Conservation (phyloP, 2,329 filamentous ascomycete genomes). For the Elsinoe fawcettii region DNA sequence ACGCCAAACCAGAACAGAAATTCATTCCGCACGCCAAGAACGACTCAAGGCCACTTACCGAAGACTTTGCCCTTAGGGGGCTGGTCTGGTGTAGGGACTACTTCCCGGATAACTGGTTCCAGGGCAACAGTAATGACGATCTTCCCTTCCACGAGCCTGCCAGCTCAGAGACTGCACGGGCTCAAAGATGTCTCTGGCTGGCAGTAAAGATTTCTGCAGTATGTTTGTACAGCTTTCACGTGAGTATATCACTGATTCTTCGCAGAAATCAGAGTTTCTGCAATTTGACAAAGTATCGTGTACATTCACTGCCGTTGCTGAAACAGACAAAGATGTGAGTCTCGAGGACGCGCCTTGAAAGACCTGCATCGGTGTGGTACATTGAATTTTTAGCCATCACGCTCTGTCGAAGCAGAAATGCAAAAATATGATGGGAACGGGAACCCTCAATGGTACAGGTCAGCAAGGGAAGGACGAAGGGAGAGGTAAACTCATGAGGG, state of each 20-base stretch:
- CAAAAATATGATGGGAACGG: no score
- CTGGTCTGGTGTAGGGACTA: conserved; percentile 54
- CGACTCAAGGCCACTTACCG: conserved; percentile 52
- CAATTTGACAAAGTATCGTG: conserved; percentile 20
- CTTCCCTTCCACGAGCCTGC: conserved; percentile 57
- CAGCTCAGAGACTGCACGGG: conserved; percentile 51
- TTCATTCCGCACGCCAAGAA: conserved; percentile 38
- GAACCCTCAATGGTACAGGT: no score
- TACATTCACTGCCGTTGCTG: not conserved
- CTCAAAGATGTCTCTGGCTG: conserved; percentile 39
- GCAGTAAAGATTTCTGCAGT: conserved; percentile 22
- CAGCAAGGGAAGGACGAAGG: no score
- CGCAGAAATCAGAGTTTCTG: conserved; percentile 18
- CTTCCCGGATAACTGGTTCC: conserved; percentile 54
- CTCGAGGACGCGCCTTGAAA: not conserved
- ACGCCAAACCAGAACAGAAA: conserved; percentile 28
- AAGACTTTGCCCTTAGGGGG: conserved; percentile 61
- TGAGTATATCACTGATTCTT: no score
- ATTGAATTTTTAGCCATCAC: not conserved
- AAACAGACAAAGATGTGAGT: not conserved
- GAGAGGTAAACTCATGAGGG: no score
- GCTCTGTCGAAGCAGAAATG: not conserved
- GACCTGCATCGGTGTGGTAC: not conserved
- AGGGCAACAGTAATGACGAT: conserved; percentile 56
- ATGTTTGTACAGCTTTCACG: no score